A percentile compares a stretch with the other conserved stretches of the same genome.
phyloP scores from a whole-genome alignment of 768 basidiomycete species.

The Crepidotus variabilis region DNA sequence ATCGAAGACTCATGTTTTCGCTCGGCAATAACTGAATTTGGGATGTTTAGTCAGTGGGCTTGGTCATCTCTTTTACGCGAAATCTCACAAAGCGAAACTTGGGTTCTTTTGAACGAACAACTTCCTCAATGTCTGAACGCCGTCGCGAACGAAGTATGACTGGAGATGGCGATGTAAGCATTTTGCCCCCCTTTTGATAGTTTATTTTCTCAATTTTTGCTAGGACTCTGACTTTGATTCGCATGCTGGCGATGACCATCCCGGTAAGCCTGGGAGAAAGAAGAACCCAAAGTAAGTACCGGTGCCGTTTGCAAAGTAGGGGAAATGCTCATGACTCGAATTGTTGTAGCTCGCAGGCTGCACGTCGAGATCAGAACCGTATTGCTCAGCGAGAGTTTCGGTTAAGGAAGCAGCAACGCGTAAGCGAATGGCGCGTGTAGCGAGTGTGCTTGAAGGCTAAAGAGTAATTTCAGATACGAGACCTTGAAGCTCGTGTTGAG shows the following conservation, averaged over 20 bases:
- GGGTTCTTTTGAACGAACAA: background rate
- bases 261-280: conserved; percentile 75
- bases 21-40: background rate
- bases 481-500: conserved; percentile 94
- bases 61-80: conserved; percentile 46
- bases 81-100: conserved; percentile 24
- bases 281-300: conserved; percentile 79
- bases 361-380: conserved; percentile 83
- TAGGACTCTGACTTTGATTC: conserved; percentile 73
- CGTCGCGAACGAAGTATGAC: conserved; percentile 61
- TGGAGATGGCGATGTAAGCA: conserved; percentile 50
- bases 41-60: conserved; percentile 6
- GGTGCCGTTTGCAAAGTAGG: conserved; percentile 5
- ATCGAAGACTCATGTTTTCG: conserved; percentile 4
- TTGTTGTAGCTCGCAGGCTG: conserved; percentile 72
- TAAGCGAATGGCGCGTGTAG: conserved; percentile 23
- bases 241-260: conserved; percentile 35
- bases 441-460: conserved; percentile 3
- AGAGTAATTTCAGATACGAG: conserved; percentile 67
- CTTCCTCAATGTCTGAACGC: conserved; percentile 42
- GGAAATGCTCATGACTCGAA: conserved; percentile 12
- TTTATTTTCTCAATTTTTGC: conserved; percentile 2
- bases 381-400: conserved; percentile 94
- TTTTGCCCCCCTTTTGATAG: background rate
- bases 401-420: conserved; percentile 85